Evolutionary conservation across 1,284 basidiomycete genomes (phyloP).

Genomic region (Polyporus tsugae): DNA sequence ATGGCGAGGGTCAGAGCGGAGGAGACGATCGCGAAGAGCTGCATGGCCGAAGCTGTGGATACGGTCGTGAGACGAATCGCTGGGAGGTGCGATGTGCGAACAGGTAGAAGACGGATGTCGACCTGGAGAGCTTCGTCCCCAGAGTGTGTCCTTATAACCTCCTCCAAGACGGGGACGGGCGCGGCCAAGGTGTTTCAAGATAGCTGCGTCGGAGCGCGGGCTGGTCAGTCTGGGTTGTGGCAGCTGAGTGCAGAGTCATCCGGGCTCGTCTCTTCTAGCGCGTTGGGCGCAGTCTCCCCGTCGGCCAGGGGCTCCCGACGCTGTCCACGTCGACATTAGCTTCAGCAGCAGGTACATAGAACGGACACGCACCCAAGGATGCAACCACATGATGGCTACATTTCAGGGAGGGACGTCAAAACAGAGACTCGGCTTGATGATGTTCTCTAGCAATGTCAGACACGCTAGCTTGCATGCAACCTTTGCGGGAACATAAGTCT

Average conservation of each 20-base stretch:
- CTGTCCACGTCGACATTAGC: not conserved
- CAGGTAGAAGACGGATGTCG: not conserved
- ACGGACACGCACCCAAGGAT: not conserved
- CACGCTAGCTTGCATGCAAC: not conserved
- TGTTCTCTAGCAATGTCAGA: not conserved
- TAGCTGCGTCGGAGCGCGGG: not conserved
- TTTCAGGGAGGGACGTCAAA: not conserved
- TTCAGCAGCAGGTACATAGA: not conserved
- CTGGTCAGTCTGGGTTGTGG: not conserved
- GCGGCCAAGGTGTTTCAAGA: not conserved
- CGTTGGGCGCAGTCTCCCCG: not conserved
- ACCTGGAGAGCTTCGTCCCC: not conserved
- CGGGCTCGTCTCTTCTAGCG: not conserved
- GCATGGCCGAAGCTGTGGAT: slow-evolving; percentile 26
- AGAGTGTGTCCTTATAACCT: not conserved
- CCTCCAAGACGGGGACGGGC: not conserved
- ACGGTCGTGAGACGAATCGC: not conserved
- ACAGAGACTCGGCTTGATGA: not conserved
- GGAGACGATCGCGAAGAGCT: slow-evolving; percentile 32
- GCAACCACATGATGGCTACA: not conserved
- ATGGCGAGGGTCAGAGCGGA: slow-evolving; percentile 32
- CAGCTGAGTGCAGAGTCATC: not conserved
- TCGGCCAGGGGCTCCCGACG: slow-evolving; percentile 1
- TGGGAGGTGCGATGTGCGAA: not conserved
- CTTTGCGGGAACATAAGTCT: not conserved